Percentiles rank a stretch among this genome's conserved stretches.
Conservation (phyloP, 495 filamentous ascomycete genomes). For the Cercophora samala region DNA sequence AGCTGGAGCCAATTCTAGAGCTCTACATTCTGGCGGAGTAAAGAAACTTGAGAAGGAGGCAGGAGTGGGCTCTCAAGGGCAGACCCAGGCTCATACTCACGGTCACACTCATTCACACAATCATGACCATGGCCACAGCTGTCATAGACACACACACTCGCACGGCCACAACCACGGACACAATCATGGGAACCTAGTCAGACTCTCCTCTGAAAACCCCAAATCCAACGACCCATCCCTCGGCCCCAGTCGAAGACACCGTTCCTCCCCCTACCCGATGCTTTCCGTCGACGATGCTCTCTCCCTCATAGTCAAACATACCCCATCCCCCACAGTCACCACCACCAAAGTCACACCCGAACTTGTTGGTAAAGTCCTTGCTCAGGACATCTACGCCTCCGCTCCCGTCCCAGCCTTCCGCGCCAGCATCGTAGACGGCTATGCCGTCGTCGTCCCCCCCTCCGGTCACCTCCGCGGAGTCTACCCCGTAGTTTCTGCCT, state of each 20-base stretch:
- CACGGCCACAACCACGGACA: slow-evolving; percentile 60
- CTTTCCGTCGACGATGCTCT: slow-evolving; percentile 79
- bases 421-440: slow-evolving; percentile 96
- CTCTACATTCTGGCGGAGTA: slow-evolving; percentile 74
- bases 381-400: slow-evolving; percentile 72
- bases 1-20: slow-evolving; percentile 75
- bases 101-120: slow-evolving; percentile 51
- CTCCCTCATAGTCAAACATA: slow-evolving; percentile 64
- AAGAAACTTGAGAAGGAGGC: slow-evolving; percentile 82
- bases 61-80: slow-evolving; percentile 44
- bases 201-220: slow-evolving; percentile 61
- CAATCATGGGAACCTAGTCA: slow-evolving; percentile 62
- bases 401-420: slow-evolving; percentile 89
- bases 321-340: slow-evolving; percentile 55
- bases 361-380: slow-evolving; percentile 74
- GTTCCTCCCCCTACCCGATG: slow-evolving; percentile 91
- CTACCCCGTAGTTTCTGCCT: slow-evolving; percentile 83
- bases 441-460: slow-evolving; percentile 67
- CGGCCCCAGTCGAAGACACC: slow-evolving; percentile 71
- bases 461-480: slow-evolving; percentile 64
- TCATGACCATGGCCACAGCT: slow-evolving; percentile 37
- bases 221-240: slow-evolving; percentile 77
- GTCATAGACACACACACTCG: slow-evolving; percentile 53
- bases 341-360: slow-evolving; percentile 56
- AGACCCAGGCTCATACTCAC: slow-evolving; percentile 40